A percentile compares a stretch with the other conserved stretches of the same genome.
These are phyloP conservation scores for Lasiodiplodia theobromae DNA, from an alignment of 2,329 filamentous ascomycete species.

Conservation along the genomic window DNA sequence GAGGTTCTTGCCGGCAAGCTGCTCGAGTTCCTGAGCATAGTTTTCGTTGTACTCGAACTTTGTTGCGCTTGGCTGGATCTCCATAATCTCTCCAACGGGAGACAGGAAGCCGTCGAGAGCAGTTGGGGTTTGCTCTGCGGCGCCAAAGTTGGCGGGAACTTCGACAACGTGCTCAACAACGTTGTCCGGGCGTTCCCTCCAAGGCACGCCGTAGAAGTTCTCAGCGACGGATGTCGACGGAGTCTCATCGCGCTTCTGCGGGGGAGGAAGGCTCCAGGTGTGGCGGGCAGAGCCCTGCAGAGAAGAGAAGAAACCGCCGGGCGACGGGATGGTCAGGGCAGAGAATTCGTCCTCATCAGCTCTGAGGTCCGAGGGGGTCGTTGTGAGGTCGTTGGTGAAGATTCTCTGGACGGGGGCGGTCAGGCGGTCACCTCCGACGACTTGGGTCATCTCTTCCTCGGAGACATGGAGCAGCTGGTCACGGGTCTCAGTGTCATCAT, in stretches of 20 bases:
- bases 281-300: conserved; percentile 77
- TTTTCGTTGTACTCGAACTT: conserved; percentile 75
- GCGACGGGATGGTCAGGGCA: conserved; percentile 86
- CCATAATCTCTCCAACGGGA: conserved; percentile 55
- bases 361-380: not conserved
- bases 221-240: conserved; percentile 92
- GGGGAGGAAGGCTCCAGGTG: conserved; percentile 73
- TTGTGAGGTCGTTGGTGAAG: conserved; percentile 17
- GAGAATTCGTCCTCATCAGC: conserved; percentile 70
- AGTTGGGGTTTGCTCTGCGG: conserved; percentile 55
- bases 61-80: conserved; percentile 70
- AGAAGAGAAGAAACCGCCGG: conserved; percentile 88
- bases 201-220: conserved; percentile 87
- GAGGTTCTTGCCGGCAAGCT: conserved; percentile 74
- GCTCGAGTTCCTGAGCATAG: conserved; percentile 76
- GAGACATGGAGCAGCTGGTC: conserved; percentile 51
- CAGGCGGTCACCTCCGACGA: conserved; percentile 37
- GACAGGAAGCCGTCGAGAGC: conserved; percentile 60
- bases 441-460: conserved; percentile 67
- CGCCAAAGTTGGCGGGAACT: conserved; percentile 20
- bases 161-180: conserved; percentile 30
- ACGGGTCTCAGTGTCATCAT: conserved; percentile 33
- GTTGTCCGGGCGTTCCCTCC: conserved; percentile 52
- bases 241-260: conserved; percentile 50
- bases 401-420: conserved; percentile 13